Conservation (phyloP, 305 asterid genomes). For the Rubia balearica region DNA sequence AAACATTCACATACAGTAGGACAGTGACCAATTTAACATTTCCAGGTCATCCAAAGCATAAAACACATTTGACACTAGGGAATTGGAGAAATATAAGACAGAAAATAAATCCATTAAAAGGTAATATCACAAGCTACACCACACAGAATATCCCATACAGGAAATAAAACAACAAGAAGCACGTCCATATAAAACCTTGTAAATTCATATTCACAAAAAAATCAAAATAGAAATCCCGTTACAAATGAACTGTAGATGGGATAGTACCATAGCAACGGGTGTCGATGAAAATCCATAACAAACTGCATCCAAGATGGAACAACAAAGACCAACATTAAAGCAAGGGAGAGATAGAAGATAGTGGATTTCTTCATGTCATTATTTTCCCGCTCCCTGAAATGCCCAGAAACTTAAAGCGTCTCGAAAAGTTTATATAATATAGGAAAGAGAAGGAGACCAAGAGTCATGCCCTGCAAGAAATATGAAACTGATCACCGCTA, state of each 20-base stretch:
- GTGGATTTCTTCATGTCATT: constrained; percentile 46
- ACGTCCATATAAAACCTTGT: not conserved
- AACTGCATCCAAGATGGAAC: constrained; percentile 92
- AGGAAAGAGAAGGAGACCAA: constrained; percentile 39
- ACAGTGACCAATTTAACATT: not conserved
- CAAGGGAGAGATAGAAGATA: constrained; percentile 49
- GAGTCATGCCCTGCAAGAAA: too few relatives aligned
- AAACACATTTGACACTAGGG: not conserved
- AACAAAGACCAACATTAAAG: constrained; percentile 38
- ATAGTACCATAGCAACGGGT: constrained; percentile 72
- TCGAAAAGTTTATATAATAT: constrained; percentile 38
- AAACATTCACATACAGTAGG: not conserved
- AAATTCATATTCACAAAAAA: not conserved
- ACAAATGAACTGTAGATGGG: constrained; percentile 11
- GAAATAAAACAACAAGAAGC: not conserved
- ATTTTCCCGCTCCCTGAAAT: constrained; percentile 14
- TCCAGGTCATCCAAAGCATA: not conserved
- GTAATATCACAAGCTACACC: not conserved
- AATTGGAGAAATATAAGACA: not conserved
- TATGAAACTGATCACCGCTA: too few relatives aligned
- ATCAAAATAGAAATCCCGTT: constrained; percentile 13
- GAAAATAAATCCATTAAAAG: not conserved
- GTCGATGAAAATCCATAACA: constrained; percentile 59
- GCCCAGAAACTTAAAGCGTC: too few relatives aligned
- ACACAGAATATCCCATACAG: not conserved